Percentiles rank a stretch among this genome's conserved stretches.
phyloP scores from a whole-genome alignment of 306 rosid genomes.

The Prosopis cineraria region DNA sequence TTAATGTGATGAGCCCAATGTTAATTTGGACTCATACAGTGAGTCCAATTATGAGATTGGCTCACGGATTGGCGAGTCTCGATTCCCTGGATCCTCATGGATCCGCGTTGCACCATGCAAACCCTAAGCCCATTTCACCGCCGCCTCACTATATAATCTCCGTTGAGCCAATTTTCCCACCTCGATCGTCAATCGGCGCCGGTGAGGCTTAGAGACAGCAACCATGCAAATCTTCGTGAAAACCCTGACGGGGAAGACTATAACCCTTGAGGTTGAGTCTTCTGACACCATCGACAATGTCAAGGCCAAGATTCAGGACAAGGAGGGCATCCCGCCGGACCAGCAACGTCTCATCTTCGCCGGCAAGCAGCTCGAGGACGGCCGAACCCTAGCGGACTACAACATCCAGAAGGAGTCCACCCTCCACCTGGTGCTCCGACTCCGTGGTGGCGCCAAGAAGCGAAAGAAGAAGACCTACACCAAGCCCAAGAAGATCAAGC shows the following conservation, averaged over 20 bases:
- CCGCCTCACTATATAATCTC: not conserved
- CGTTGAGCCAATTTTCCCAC: not conserved
- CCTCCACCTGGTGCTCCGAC: constrained; percentile 86
- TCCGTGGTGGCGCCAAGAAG: constrained; percentile 94
- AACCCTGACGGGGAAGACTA: constrained; percentile 94
- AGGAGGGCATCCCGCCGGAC: constrained; percentile 95
- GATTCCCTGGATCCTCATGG: too few species aligned
- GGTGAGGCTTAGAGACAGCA: not conserved
- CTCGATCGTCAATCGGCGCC: not conserved
- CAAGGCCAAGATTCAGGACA: constrained; percentile 92
- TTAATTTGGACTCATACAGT: not conserved
- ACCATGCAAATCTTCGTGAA: constrained; percentile 94
- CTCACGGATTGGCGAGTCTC: too few species aligned
- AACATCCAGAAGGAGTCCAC: too few species aligned
- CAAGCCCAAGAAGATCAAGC: constrained; percentile 95
- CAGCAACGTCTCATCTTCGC: constrained; percentile 96
- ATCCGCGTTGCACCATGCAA: not conserved
- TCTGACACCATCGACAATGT: constrained; percentile 94
- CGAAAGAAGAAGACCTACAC: constrained; percentile 97
- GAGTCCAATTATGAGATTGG: too few species aligned
- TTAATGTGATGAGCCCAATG: not conserved
- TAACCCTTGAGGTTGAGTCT: constrained; percentile 91
- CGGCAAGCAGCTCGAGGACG: constrained; percentile 91
- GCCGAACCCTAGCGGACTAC: constrained; percentile 91
- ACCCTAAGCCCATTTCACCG: not conserved